A percentile compares a stretch with the other conserved stretches of the same genome.
phyloP scores from a whole-genome alignment of 2,329 filamentous ascomycete species.

The Pyrenophora graminea region DNA sequence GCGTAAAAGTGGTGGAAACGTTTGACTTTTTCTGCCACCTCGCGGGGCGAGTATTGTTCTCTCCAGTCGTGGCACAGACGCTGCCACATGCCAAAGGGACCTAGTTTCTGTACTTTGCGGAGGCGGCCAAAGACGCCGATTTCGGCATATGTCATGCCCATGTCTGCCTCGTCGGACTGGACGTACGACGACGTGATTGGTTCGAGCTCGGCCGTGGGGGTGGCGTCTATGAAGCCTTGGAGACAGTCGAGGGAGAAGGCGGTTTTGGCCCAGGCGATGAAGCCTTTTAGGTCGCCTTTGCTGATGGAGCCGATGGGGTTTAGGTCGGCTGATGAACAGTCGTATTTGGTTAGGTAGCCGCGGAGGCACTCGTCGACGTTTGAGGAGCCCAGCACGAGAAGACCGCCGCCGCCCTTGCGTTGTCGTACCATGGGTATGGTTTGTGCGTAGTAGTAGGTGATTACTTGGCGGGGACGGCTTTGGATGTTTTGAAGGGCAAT shows the following conservation, averaged over 20 bases:
- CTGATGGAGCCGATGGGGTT: constrained; percentile 65
- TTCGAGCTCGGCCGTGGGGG: constrained; percentile 58
- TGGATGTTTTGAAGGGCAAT: constrained; percentile 11
- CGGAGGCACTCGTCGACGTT: constrained; percentile 63
- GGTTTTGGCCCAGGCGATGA: constrained; percentile 63
- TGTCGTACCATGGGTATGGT: constrained; percentile 64
- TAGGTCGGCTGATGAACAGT: constrained; percentile 53
- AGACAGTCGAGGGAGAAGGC: constrained; percentile 68
- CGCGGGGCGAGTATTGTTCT: constrained; percentile 45
- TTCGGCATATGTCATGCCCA: constrained; percentile 56
- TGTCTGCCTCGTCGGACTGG: constrained; percentile 62
- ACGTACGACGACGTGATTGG: constrained; percentile 62
- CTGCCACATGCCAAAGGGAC: constrained; percentile 57
- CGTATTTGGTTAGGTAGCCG: constrained; percentile 72
- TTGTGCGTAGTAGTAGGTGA: constrained; percentile 67
- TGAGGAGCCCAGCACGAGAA: constrained; percentile 69
- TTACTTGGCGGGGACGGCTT: constrained; percentile 62
- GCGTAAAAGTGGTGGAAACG: constrained; percentile 46
- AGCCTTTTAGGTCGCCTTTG: constrained; percentile 72
- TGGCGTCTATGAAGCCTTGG: constrained; percentile 62
- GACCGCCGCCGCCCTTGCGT: constrained; percentile 58
- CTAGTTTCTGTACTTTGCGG: constrained; percentile 59
- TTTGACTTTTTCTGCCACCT: constrained; percentile 54
- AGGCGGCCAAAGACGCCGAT: constrained; percentile 58
- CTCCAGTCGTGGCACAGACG: constrained; percentile 58